Base-by-base conservation (phyloP, 2,329 filamentous ascomycete species). In the Diaporthe caulivora region DNA sequence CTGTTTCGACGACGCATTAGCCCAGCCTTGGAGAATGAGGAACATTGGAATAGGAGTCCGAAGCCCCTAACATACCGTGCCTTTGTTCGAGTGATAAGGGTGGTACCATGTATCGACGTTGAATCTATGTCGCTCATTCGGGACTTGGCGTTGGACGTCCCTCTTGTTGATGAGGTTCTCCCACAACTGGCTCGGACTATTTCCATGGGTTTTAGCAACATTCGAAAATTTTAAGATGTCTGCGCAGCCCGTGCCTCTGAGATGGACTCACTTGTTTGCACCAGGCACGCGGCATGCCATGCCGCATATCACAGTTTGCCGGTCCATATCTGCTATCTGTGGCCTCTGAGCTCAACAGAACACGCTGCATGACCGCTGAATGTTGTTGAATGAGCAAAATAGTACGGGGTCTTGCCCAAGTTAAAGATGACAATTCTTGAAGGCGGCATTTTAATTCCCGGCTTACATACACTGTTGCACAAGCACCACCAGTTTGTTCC, bases 101-200 rank as follows among this genome's bases (percentile, higher is more conserved):
- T 84, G 81, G 64, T 82, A 78, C 76, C 81, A 83, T 10, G 77
- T 79, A 9, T 76, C 77, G 21, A 77, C 76, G 71, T 77, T 81
- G 77, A 83, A 84, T 24, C 60, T 51, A 21, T 65, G 44, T 2
- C 82, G 76, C 51, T 80, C 78, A 6, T 73, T 53, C 1, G 82
- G 81, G 2, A 83, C 76, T 60, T 79, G 37, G 0, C 51, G 51
- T 18, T 55, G 67, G 37, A 70, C 49, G 15, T 70, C 67, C 37
- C n/a, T 70, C 67, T 70, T 70, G 13, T 58, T 55, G 26, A 70
- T 57, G 67, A 70, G 49, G 21, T 70, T 70, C 5, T 70, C 67
- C 67, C 67, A 70, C 13, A 70, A 49, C 40, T 70, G 67, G 67
- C 67, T 70, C 24, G 67, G 67, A 58, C 49, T 70, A 18, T n/a